phyloP scores from a whole-genome alignment of 208 protist genomes.

The Leishmania tarentolae region DNA sequence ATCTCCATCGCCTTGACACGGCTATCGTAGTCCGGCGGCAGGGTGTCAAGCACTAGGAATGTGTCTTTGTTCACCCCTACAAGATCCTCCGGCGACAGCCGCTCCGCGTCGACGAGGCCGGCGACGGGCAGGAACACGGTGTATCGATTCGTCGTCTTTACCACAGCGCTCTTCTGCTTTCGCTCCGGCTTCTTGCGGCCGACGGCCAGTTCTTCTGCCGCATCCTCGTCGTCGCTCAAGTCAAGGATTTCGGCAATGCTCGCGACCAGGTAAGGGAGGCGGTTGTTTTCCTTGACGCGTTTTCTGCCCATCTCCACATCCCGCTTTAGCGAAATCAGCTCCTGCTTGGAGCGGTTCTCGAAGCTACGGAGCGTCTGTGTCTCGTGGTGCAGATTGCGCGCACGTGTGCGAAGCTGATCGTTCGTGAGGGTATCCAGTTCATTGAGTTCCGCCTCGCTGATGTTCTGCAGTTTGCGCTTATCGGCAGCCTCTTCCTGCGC shows the following conservation, averaged over 20 bases:
- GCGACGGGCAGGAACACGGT: constrained; percentile 99
- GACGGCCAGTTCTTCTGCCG: constrained; percentile 74
- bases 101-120: constrained; percentile 98
- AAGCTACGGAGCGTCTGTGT: constrained; percentile 64
- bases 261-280: constrained; percentile 87
- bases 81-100: constrained; percentile 98
- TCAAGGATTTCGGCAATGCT: constrained; percentile 89
- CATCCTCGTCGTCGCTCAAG: constrained; percentile 76
- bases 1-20: constrained; percentile 99
- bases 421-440: constrained; percentile 80
- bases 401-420: constrained; percentile 68
- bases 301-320: constrained; percentile 72
- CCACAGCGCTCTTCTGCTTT: constrained; percentile 97
- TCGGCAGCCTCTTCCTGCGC: constrained; percentile 31
- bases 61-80: constrained; percentile 99
- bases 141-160: constrained; percentile 99
- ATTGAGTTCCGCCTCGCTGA: constrained; percentile 64
- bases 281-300: constrained; percentile 84
- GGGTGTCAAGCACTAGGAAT: constrained; percentile 99
- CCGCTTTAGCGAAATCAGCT: constrained; percentile 54
- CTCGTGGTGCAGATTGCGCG: constrained; percentile 66
- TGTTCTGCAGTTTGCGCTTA: constrained; percentile 19
- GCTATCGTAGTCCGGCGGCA: constrained; percentile 99
- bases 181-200: constrained; percentile 59
- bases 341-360: constrained; percentile 54